Evolutionary conservation across 805 yeast species (phyloP).

Genomic region (Teunomyces pallodes): DNA sequence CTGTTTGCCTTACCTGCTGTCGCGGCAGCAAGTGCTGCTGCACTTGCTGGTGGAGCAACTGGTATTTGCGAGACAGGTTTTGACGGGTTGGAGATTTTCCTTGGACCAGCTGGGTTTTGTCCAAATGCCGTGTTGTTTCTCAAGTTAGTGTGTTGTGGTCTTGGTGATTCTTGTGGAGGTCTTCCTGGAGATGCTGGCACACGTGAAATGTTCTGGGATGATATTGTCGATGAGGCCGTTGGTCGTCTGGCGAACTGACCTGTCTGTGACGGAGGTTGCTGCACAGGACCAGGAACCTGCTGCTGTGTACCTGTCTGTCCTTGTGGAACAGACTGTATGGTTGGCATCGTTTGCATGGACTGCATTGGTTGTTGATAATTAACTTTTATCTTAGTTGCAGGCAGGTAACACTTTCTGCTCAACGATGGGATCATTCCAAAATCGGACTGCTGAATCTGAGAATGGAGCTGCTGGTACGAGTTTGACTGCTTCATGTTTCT

Average conservation of each 20-base stretch:
- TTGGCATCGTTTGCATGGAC: neutral
- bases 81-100: neutral
- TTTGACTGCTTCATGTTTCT: slow-evolving; percentile 35
- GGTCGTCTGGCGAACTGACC: neutral
- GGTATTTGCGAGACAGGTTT: neutral
- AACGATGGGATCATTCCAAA: slow-evolving; percentile 9
- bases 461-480: slow-evolving; percentile 38
- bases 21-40: slow-evolving; percentile 6
- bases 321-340: neutral
- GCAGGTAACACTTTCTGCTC: slow-evolving; percentile 1
- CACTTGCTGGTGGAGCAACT: slow-evolving; percentile 6
- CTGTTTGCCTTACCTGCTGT: neutral
- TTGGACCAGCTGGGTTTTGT: slow-evolving; percentile 6
- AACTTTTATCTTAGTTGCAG: slow-evolving; percentile 9
- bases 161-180: neutral
- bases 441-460: slow-evolving; percentile 36
- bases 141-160: neutral
- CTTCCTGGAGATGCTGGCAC: neutral
- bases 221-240: neutral
- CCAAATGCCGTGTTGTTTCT: slow-evolving; percentile 7
- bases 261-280: slow-evolving; percentile 1
- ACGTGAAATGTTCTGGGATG: neutral
- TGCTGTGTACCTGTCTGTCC: neutral
- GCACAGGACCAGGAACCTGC: neutral
- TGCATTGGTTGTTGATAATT: slow-evolving; percentile 2